A percentile compares a stretch with the other conserved stretches of the same genome.
phyloP scores from a whole-genome alignment of 2,329 filamentous ascomycete species.

The Fusarium vanettenii region DNA sequence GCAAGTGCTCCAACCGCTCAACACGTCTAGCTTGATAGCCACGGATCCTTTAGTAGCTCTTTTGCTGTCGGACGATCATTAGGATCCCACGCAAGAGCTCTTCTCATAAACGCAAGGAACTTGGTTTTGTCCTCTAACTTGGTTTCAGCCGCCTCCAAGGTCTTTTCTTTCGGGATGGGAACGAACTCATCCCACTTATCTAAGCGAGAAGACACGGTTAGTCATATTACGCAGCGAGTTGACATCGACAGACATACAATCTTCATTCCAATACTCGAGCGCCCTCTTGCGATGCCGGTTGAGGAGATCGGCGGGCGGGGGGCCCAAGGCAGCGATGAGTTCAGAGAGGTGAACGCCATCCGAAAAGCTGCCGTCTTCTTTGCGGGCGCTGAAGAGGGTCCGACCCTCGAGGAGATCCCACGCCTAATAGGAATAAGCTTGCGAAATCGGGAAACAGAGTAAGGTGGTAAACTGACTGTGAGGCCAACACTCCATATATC shows the following conservation, averaged over 20 bases:
- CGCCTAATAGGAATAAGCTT: background rate
- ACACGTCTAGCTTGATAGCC: background rate
- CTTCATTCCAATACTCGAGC: background rate
- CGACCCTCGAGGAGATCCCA: background rate
- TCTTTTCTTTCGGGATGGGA: background rate
- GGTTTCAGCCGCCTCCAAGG: background rate
- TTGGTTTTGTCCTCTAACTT: background rate
- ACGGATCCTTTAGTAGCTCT: background rate
- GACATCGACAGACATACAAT: background rate
- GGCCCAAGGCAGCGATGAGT: background rate
- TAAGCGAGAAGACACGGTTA: background rate
- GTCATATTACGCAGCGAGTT: accelerated
- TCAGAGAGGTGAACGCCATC: background rate
- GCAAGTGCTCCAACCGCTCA: background rate
- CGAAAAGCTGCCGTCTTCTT: background rate
- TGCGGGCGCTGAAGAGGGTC: background rate
- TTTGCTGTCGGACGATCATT: background rate
- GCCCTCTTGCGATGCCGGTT: background rate
- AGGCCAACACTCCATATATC: background rate
- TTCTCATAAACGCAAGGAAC: background rate
- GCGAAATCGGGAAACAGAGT: background rate
- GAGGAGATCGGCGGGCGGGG: background rate
- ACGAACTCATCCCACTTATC: background rate
- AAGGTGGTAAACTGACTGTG: background rate
- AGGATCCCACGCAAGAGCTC: background rate